A percentile compares a stretch with the other conserved stretches of the same genome.
Conservation (phyloP, 495 filamentous ascomycete genomes). For the Staphylotrichum tortipilum region DNA sequence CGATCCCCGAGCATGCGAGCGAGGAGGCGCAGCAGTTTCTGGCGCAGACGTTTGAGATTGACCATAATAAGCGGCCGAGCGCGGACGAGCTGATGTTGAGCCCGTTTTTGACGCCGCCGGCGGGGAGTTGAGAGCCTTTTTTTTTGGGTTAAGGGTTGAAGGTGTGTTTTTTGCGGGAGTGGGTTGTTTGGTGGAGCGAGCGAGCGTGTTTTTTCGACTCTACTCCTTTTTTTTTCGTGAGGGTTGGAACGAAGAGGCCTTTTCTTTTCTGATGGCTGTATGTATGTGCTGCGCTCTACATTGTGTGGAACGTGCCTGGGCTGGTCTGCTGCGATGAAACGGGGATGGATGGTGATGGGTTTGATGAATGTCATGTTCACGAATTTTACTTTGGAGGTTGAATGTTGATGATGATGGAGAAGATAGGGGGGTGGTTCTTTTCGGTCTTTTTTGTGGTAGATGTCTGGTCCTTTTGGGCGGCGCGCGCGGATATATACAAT, state of each 20-base stretch:
- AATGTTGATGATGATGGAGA: too few species aligned
- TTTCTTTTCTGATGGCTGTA: too few species aligned
- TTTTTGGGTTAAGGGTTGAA: neutral
- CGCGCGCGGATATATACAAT: too few species aligned
- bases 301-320: too few species aligned
- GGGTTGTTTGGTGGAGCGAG: neutral
- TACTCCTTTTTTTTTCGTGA: neutral
- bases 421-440: too few species aligned
- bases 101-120: conserved; percentile 61
- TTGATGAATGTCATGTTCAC: too few species aligned
- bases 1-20: conserved; percentile 79
- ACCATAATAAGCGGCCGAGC: conserved; percentile 82
- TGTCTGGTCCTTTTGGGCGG: too few species aligned
- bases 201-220: neutral
- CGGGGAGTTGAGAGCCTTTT: neutral
- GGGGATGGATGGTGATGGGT: too few species aligned
- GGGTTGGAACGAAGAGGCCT: neutral
- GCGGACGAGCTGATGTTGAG: conserved; percentile 81
- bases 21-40: conserved; percentile 81
- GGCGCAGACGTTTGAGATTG: conserved; percentile 84
- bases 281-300: too few species aligned
- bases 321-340: too few species aligned
- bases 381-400: too few species aligned
- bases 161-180: neutral
- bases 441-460: too few species aligned